Evolutionary conservation across 2,329 filamentous ascomycete genomes (phyloP).

Genomic region (Volutella citrinella): DNA sequence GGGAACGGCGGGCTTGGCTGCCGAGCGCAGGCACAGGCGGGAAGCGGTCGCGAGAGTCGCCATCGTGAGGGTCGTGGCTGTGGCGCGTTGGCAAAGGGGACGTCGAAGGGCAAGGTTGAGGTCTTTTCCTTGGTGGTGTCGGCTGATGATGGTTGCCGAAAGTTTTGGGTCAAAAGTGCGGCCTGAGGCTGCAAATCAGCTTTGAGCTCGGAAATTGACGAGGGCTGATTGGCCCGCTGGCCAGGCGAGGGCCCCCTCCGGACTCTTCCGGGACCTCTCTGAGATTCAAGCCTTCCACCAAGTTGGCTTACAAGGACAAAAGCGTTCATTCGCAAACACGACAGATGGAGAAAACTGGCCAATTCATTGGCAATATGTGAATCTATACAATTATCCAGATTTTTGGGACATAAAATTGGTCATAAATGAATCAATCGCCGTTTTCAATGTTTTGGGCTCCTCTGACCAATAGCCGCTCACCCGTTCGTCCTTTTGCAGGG

Average conservation of each 20-base stretch:
- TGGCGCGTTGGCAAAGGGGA: slow-evolving; percentile 24
- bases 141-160: slow-evolving; percentile 41
- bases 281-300: no score
- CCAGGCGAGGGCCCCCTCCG: slow-evolving; percentile 27
- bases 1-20: slow-evolving; percentile 39
- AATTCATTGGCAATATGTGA: slow-evolving; percentile 3
- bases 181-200: slow-evolving; percentile 41
- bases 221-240: slow-evolving; percentile 41
- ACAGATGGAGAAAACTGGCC: slow-evolving; percentile 1
- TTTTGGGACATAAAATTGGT: no score
- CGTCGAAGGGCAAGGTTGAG: slow-evolving; percentile 38
- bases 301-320: no score
- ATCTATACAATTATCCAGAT: no score
- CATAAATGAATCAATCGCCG: slow-evolving; percentile 14
- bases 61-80: slow-evolving; percentile 45
- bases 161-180: slow-evolving; percentile 37
- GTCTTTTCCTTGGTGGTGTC: slow-evolving; percentile 42
- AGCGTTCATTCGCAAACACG: slow-evolving; percentile 12
- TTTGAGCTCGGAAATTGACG: slow-evolving; percentile 44
- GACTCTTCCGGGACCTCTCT: slow-evolving; percentile 25
- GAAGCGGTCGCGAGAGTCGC: slow-evolving; percentile 67
- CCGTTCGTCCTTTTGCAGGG: slow-evolving; percentile 25
- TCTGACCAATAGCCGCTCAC: slow-evolving; percentile 20
- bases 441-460: not conserved
- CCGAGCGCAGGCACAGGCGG: slow-evolving; percentile 64